Base-by-base conservation (phyloP, 1,284 basidiomycete genomes). In the Stygiomarasmius scandens region DNA sequence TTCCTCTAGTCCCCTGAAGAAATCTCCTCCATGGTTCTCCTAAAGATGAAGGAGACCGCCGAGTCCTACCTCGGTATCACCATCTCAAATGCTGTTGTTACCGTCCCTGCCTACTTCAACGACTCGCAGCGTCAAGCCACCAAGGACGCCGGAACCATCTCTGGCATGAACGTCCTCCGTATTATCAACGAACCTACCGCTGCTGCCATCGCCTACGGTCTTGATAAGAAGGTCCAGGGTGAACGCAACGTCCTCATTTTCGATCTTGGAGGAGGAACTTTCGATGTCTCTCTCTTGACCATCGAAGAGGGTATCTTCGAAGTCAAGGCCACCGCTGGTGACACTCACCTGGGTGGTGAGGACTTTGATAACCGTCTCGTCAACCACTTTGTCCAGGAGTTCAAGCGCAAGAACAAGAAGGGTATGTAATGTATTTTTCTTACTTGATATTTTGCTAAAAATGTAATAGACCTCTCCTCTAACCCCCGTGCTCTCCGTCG, bases 401-500 rank as follows among this genome's bases (percentile, higher is more conserved):
- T 63, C 56, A 63, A 63, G 51, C 61, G 61, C 43, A 63, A 63
- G 52, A 58, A 63, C 56, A 63, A 63, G 58, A 63, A 60, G 53
- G 61, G 60, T 61, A 51, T 19, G 60, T 55, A 12, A 19, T 53
- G 10, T 5, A 22, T 20, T 48, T 38, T 29, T 14, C 6, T 49
- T 49, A 47, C 14, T 22, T 41, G 11, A 38, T 12, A 32, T n/a
- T 19, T 27, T 2, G 34, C 29, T 45, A 41, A 41, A 14, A 10
- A 4, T 2, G 38, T 11, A 36, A 25, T 43, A 89, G 93, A 98
- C 74, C 80, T 98, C 57, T 93, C 95, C 50, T 79, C 86, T 62
- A 96, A 97, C 80, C 85, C 94, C 60, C 95, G 96, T 85, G 95
- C 96, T 56, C 89, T 98, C 67, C 93, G 96, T 79, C 95, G 96